Conservation (phyloP, 1,139 yeast genomes). For the Saccharomyces hybrid region DNA sequence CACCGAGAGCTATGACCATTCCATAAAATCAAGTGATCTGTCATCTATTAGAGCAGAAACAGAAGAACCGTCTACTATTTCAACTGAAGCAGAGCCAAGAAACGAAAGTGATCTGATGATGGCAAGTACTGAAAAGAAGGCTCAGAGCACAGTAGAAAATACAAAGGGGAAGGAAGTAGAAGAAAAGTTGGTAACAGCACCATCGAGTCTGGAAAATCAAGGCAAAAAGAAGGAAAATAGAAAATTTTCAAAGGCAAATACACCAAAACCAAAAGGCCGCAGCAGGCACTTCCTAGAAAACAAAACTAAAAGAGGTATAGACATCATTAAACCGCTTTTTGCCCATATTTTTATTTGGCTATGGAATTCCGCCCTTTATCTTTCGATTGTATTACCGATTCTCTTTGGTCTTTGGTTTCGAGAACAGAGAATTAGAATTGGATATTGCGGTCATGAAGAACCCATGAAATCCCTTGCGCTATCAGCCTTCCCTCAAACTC, state of each 20-base stretch:
- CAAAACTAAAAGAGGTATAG: background rate
- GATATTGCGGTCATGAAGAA: constrained; percentile 52
- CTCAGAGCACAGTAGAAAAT: constrained; percentile 6
- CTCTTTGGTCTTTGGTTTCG: constrained; percentile 47
- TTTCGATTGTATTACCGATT: constrained; percentile 9
- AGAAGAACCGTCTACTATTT: background rate
- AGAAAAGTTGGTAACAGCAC: background rate
- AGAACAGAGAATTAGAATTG: constrained; percentile 48
- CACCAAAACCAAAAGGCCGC: background rate
- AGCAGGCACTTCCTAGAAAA: background rate
- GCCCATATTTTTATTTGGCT: background rate
- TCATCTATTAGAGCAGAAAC: background rate
- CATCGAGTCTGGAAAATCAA: background rate
- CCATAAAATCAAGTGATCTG: background rate
- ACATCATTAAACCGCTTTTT: background rate
- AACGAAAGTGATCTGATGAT: constrained; percentile 5
- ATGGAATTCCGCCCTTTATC: constrained; percentile 8
- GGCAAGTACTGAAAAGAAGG: constrained; percentile 5
- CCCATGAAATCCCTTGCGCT: constrained; percentile 6
- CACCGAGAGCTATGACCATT: background rate
- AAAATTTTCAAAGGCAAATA: background rate
- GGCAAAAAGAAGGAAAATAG: background rate
- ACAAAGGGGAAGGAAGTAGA: constrained; percentile 4
- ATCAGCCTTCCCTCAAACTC: background rate
- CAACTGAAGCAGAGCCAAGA: constrained; percentile 5